phyloP scores from a whole-genome alignment of 2,329 filamentous ascomycete genomes.

The Falciphora oryzae region DNA sequence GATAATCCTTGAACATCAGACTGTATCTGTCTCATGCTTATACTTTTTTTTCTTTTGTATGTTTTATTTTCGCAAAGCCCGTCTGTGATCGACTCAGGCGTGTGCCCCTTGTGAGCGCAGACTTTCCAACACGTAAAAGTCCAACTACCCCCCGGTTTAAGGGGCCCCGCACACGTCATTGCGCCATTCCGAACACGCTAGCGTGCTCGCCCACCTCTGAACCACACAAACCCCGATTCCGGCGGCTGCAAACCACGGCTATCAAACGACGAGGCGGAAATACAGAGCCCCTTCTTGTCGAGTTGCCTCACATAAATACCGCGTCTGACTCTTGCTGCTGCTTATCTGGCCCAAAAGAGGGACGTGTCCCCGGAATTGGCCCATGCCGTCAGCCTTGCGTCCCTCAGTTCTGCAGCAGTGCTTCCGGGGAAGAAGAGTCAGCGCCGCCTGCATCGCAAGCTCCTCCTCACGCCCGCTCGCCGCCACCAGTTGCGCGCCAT shows the following conservation, averaged over 20 bases:
- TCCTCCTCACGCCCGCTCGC: not conserved
- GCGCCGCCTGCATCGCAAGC: not conserved
- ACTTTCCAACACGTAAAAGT: too few species aligned
- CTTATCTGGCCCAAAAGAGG: not conserved
- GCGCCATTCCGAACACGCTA: not conserved
- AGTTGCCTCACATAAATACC: not conserved
- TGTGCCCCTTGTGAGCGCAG: too few species aligned
- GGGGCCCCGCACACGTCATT: not conserved
- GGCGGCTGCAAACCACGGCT: not conserved
- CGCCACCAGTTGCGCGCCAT: not conserved
- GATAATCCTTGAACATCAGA: not conserved
- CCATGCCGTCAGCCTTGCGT: not conserved
- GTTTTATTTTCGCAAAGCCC: not conserved
- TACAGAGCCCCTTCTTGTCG: not conserved
- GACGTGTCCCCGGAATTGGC: too few species aligned
- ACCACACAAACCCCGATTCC: not conserved
- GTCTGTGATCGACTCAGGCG: not conserved
- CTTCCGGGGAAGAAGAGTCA: not conserved
- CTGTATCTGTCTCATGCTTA: not conserved
- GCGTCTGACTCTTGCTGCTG: not conserved
- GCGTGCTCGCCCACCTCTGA: not conserved
- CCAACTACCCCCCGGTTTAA: too few species aligned
- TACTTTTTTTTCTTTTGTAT: not conserved
- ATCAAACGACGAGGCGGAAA: not conserved
- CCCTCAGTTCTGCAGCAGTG: not conserved